Conservation (phyloP, 768 basidiomycete species). For the Termitomyces sp. region DNA sequence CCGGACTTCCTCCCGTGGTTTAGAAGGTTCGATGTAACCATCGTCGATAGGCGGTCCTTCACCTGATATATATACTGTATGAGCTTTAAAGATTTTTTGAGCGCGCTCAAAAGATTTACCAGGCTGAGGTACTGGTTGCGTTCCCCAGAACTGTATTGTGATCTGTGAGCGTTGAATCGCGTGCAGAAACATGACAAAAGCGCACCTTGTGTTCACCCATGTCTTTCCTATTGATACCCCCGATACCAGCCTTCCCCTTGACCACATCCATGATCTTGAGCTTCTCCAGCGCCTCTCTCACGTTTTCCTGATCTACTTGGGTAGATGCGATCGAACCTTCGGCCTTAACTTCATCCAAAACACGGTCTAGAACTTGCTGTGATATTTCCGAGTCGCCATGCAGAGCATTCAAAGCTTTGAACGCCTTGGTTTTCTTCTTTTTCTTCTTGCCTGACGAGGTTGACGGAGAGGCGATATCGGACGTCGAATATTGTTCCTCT, state of each 20-base stretch:
- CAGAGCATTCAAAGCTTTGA: conserved; percentile 44
- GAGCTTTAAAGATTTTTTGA: background rate
- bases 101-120: conserved; percentile 33
- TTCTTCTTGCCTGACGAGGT: conserved; percentile 63
- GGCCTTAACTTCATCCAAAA: conserved; percentile 59
- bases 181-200: conserved; percentile 1
- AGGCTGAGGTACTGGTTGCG: conserved; percentile 93
- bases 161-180: conserved; percentile 2
- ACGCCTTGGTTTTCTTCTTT: conserved; percentile 77
- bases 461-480: conserved; percentile 28
- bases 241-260: conserved; percentile 73
- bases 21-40: conserved; percentile 85
- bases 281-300: conserved; percentile 66
- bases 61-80: conserved; percentile 30
- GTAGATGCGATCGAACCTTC: conserved; percentile 41
- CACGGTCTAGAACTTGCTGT: conserved; percentile 58
- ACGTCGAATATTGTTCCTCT: conserved; percentile 21
- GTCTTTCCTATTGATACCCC: conserved; percentile 73
- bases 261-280: conserved; percentile 82
- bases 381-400: conserved; percentile 48
- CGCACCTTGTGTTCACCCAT: conserved; percentile 86
- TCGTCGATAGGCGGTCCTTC: conserved; percentile 65
- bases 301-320: conserved; percentile 56
- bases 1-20: conserved; percentile 70
- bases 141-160: conserved; percentile 81